Evolutionary conservation across 2,329 filamentous ascomycete species (phyloP).

Genomic region (Phyllosticta ampelicida): DNA sequence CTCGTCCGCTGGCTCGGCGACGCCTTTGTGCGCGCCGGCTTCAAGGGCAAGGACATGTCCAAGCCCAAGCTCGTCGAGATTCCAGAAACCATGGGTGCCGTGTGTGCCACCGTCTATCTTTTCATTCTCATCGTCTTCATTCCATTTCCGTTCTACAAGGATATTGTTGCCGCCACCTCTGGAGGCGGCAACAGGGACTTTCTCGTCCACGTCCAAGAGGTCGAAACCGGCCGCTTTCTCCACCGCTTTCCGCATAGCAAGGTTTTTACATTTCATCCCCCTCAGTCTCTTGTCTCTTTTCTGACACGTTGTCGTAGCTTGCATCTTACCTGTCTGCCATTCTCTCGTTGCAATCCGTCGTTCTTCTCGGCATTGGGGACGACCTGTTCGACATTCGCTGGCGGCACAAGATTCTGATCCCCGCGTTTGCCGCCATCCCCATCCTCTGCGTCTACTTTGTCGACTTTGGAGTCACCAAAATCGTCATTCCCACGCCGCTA

Average conservation of each 20-base stretch:
- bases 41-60: constrained; percentile 82
- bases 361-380: constrained; percentile 85
- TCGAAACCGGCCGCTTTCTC: constrained; percentile 73
- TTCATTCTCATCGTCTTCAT: constrained; percentile 84
- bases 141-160: constrained; percentile 95
- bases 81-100: constrained; percentile 91
- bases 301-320: constrained; percentile 44
- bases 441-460: constrained; percentile 96
- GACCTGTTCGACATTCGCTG: constrained; percentile 97
- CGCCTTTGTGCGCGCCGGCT: constrained; percentile 75
- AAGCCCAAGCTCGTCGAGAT: constrained; percentile 67
- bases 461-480: constrained; percentile 92
- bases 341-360: constrained; percentile 81
- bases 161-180: constrained; percentile 89
- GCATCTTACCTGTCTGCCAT: constrained; percentile 92
- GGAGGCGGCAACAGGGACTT: constrained; percentile 87
- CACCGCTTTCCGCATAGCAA: constrained; percentile 93
- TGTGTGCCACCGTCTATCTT: constrained; percentile 87
- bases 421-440: constrained; percentile 83
- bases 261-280: constrained; percentile 37
- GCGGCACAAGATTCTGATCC: constrained; percentile 98
- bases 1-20: constrained; percentile 90
- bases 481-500: constrained; percentile 80
- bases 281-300: not conserved
- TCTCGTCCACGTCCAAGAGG: constrained; percentile 59